phyloP scores from a whole-genome alignment of 2,329 filamentous ascomycete genomes.

The Aureobasidium lini region DNA sequence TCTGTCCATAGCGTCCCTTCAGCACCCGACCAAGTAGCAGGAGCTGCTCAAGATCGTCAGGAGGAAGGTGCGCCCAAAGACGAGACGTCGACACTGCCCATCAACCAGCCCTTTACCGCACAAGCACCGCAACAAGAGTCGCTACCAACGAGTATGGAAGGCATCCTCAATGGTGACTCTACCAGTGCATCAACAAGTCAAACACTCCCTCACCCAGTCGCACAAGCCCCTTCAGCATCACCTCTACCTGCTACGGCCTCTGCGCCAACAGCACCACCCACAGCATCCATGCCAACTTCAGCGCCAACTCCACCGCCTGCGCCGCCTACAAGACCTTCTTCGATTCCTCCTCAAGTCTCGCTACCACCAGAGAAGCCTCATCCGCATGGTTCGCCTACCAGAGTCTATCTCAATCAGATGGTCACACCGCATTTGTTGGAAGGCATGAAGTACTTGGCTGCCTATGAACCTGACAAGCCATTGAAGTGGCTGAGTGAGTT shows the following conservation, averaged over 20 bases:
- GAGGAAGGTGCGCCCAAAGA: neutral
- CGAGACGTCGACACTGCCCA: neutral
- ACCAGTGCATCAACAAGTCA: neutral
- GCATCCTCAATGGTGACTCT: neutral
- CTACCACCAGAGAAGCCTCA: conserved; percentile 31
- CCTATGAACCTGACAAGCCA: conserved; percentile 45
- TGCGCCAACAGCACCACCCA: conserved; percentile 5
- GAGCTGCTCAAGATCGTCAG: neutral
- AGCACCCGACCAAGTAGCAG: neutral
- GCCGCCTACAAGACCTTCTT: conserved; percentile 24
- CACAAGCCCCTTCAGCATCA: conserved; percentile 5
- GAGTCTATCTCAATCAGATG: conserved; percentile 43
- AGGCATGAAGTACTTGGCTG: conserved; percentile 44
- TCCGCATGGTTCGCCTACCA: conserved; percentile 40
- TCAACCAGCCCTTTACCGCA: neutral
- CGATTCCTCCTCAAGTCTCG: conserved; percentile 19
- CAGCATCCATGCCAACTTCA: conserved; percentile 2
- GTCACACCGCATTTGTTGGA: conserved; percentile 45
- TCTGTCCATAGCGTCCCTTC: conserved; percentile 2
- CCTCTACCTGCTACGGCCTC: conserved; percentile 7
- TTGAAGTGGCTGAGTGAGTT: conserved; percentile 43
- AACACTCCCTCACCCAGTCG: neutral
- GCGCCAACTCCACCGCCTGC: conserved; percentile 18
- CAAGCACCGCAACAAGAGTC: neutral
- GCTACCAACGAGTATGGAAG: neutral